phyloP scores from a whole-genome alignment of 805 yeast species.

The Kodamaea neixiangensis region DNA sequence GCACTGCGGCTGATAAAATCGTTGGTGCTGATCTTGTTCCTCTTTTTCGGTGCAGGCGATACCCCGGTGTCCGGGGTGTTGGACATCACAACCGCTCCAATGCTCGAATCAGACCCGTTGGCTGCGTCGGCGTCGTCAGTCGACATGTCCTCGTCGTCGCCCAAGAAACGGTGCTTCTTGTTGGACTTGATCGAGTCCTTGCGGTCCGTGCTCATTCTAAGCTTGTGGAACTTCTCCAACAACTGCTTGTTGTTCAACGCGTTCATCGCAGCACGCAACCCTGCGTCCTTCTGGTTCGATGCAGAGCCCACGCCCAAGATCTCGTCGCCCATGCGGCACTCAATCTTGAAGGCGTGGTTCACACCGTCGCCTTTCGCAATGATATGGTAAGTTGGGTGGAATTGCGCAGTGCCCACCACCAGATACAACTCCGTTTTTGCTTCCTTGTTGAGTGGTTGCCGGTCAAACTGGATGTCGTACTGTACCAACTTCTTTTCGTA shows the following conservation, averaged over 20 bases:
- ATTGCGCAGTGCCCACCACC: conserved; percentile 71
- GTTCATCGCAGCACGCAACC: conserved; percentile 79
- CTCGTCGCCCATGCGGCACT: conserved; percentile 65
- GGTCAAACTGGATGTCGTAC: conserved; percentile 33
- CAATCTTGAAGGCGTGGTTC: conserved; percentile 57
- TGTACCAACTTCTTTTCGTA: conserved; percentile 47
- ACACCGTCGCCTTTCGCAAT: conserved; percentile 48
- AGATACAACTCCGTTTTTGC: conserved; percentile 82
- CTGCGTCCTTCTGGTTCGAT: conserved; percentile 71
- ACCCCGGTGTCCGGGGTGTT: not conserved
- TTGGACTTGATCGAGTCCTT: conserved; percentile 16
- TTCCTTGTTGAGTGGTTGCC: conserved; percentile 51
- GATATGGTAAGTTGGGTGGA: conserved; percentile 60
- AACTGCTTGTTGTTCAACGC: conserved; percentile 62
- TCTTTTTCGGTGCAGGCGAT: conserved; percentile 38
- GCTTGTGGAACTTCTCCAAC: conserved; percentile 62
- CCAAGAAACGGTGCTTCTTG: conserved; percentile 8
- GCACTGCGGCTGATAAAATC: conserved; percentile 10
- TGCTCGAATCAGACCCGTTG: not conserved
- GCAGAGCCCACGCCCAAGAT: conserved; percentile 75
- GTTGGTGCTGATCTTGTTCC: conserved; percentile 23
- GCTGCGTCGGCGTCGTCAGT: conserved; percentile 7
- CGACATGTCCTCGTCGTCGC: conserved; percentile 4
- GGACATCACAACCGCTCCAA: not conserved
- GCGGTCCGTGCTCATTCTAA: conserved; percentile 41